Percentiles rank a stretch among this genome's conserved stretches.
phyloP scores from a whole-genome alignment of 805 yeast genomes.

The Nakazawaea sp. region DNA sequence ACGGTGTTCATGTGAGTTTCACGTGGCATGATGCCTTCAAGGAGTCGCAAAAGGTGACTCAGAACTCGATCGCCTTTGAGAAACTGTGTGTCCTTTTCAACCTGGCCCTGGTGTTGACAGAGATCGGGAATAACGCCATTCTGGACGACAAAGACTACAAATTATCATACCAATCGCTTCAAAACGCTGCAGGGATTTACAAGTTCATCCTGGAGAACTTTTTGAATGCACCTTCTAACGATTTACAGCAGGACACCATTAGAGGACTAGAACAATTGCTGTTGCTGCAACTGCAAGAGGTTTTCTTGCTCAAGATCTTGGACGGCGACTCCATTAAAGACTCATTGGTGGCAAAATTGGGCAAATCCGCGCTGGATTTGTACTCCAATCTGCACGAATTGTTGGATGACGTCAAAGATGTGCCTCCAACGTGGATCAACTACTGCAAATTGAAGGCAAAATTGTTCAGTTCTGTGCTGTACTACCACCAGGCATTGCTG shows the following conservation, averaged over 20 bases:
- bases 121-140: constrained; percentile 34
- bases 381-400: constrained; percentile 47
- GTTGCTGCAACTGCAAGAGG: constrained; percentile 87
- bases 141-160: constrained; percentile 42
- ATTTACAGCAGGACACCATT: constrained; percentile 63
- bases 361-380: constrained; percentile 51
- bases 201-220: constrained; percentile 71
- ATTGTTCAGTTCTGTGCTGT: constrained; percentile 54
- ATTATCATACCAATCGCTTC: constrained; percentile 51
- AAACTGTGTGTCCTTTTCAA: constrained; percentile 82
- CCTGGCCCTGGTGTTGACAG: constrained; percentile 56
- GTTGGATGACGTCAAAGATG: constrained; percentile 30
- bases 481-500: constrained; percentile 49
- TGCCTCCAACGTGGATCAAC: constrained; percentile 37
- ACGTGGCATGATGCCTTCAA: constrained; percentile 77
- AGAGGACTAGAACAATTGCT: constrained; percentile 56
- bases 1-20: constrained; percentile 52
- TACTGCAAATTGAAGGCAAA: constrained; percentile 43
- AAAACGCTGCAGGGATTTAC: constrained; percentile 75
- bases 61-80: constrained; percentile 79
- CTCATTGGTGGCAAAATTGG: constrained; percentile 68
- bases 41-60: constrained; percentile 43
- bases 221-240: constrained; percentile 81
- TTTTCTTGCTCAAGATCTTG: constrained; percentile 60
- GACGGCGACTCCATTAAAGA: constrained; percentile 44